These are phyloP conservation scores for Hirsutella thompsonii DNA, from an alignment of 2,329 filamentous ascomycete species.

Conservation along the genomic window DNA sequence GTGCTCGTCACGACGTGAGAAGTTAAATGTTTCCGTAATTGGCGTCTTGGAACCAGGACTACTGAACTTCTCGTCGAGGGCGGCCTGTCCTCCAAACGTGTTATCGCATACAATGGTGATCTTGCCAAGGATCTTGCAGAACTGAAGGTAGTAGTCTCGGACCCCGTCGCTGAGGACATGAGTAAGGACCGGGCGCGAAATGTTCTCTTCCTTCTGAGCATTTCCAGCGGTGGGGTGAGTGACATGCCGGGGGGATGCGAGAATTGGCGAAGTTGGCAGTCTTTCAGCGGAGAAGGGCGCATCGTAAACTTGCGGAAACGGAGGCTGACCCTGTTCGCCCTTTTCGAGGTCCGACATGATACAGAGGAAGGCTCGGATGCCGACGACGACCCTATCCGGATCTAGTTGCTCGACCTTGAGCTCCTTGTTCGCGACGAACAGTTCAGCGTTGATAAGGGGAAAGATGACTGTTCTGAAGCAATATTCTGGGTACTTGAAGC, in stretches of 20 bases:
- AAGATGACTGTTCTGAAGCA: conserved; percentile 93
- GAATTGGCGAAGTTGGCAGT: conserved; percentile 34
- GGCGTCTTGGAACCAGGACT: conserved; percentile 84
- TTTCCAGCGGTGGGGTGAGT: conserved; percentile 13
- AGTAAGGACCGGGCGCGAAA: conserved; percentile 52
- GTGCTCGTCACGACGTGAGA: conserved; percentile 70
- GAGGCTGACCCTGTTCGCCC: conserved; percentile 61
- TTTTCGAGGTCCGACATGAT: conserved; percentile 91
- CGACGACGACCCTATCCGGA: conserved; percentile 93
- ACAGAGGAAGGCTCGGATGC: conserved; percentile 83
- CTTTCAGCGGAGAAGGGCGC: conserved; percentile 27
- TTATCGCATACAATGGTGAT: conserved; percentile 96
- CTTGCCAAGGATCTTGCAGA: conserved; percentile 90
- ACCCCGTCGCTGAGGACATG: conserved; percentile 59
- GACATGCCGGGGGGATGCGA: conserved; percentile 22
- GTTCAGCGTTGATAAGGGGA: conserved; percentile 81
- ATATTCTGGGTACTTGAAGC: conserved; percentile 84
- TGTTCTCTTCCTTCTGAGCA: conserved; percentile 41
- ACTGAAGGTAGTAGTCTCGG: conserved; percentile 75
- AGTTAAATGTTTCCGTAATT: conserved; percentile 87
- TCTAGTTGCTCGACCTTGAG: conserved; percentile 85
- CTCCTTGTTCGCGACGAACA: conserved; percentile 66
- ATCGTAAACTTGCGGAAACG: conserved; percentile 64
- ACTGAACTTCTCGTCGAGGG: conserved; percentile 88
- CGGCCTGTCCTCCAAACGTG: conserved; percentile 90